A percentile compares a stretch with the other conserved stretches of the same genome.
Evolutionary conservation across 2,329 filamentous ascomycete species (phyloP).

Genomic region (Colletotrichum lentis): DNA sequence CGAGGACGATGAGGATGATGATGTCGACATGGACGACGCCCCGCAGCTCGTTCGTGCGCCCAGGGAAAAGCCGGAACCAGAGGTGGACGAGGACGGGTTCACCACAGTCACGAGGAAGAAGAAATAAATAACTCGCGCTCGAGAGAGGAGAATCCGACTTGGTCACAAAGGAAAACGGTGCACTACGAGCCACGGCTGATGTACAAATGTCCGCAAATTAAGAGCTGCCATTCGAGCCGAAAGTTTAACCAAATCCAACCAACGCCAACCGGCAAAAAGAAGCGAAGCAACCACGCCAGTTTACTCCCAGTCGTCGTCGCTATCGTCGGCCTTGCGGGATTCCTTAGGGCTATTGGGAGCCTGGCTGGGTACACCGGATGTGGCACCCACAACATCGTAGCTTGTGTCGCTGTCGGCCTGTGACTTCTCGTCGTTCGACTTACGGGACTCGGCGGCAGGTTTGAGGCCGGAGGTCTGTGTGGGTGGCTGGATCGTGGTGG

Average conservation of each 20-base stretch:
- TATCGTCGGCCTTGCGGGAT: slow-evolving; percentile 58
- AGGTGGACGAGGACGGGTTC: slow-evolving; percentile 84
- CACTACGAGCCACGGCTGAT: slow-evolving; percentile 64
- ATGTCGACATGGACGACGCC: slow-evolving; percentile 75
- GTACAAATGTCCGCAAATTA: slow-evolving; percentile 77
- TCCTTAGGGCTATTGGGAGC: slow-evolving; percentile 74
- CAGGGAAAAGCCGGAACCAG: slow-evolving; percentile 72
- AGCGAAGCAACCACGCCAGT: slow-evolving; percentile 13
- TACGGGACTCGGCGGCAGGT: slow-evolving; percentile 68
- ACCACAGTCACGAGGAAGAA: slow-evolving; percentile 77
- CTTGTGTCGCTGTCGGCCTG: slow-evolving; percentile 93
- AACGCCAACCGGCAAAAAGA: slow-evolving; percentile 34
- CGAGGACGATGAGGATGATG: slow-evolving; percentile 62
- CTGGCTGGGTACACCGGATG: slow-evolving; percentile 79
- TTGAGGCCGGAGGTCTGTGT: slow-evolving; percentile 58
- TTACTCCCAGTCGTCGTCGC: slow-evolving; percentile 80
- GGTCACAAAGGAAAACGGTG: slow-evolving; percentile 22
- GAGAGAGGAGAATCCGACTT: slow-evolving; percentile 18
- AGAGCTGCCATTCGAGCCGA: slow-evolving; percentile 45
- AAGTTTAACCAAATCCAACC: slow-evolving; percentile 39
- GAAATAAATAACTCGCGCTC: slow-evolving; percentile 53
- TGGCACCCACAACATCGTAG: slow-evolving; percentile 88
- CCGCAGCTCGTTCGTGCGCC: slow-evolving; percentile 64
- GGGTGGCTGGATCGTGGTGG: slow-evolving; percentile 67
- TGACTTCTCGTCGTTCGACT: slow-evolving; percentile 87